These are phyloP conservation scores for Geotrichum histeridarum DNA, from an alignment of 1,139 yeast genomes.

Conservation along the genomic window DNA sequence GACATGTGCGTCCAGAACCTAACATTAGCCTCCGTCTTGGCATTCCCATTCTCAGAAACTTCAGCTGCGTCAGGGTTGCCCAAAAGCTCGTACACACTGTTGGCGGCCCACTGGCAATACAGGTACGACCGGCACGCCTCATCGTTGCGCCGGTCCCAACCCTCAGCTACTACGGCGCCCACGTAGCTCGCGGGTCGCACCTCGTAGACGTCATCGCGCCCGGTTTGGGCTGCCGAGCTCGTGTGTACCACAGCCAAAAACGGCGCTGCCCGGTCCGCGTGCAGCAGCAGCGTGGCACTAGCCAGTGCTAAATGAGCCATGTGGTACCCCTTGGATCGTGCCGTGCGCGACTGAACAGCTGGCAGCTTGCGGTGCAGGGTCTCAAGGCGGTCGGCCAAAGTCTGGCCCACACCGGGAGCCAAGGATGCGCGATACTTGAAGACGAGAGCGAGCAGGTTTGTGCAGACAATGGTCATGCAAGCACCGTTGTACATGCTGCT, in stretches of 20 bases:
- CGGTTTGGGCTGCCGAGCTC: not conserved
- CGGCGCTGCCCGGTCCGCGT: slow-evolving; percentile 3
- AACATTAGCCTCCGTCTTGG: not conserved
- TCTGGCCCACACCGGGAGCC: not conserved
- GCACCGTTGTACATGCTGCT: slow-evolving; percentile 1
- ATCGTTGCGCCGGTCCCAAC: not conserved
- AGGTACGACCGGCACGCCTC: slow-evolving; percentile 10
- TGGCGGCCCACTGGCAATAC: slow-evolving; percentile 14
- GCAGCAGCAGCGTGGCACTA: slow-evolving; percentile 1
- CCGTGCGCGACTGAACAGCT: not conserved
- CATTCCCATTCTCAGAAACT: not conserved
- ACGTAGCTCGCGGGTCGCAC: too few relatives aligned
- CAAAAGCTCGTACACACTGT: slow-evolving; percentile 3
- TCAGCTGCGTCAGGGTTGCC: not conserved
- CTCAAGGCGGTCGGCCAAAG: slow-evolving; percentile 3
- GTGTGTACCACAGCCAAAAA: not conserved
- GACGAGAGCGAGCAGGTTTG: slow-evolving; percentile 5
- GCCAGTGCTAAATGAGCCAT: slow-evolving; percentile 10
- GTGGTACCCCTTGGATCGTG: not conserved
- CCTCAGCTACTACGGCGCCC: too few relatives aligned
- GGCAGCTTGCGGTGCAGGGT: slow-evolving; percentile 8
- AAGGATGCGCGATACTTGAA: not conserved
- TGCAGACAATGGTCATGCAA: slow-evolving; percentile 3
- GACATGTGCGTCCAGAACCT: slow-evolving; percentile 4
- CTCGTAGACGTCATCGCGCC: not conserved